A percentile compares a stretch with the other conserved stretches of the same genome.
phyloP scores from a whole-genome alignment of 306 rosid genomes.

The Echinosophora koreensis region DNA sequence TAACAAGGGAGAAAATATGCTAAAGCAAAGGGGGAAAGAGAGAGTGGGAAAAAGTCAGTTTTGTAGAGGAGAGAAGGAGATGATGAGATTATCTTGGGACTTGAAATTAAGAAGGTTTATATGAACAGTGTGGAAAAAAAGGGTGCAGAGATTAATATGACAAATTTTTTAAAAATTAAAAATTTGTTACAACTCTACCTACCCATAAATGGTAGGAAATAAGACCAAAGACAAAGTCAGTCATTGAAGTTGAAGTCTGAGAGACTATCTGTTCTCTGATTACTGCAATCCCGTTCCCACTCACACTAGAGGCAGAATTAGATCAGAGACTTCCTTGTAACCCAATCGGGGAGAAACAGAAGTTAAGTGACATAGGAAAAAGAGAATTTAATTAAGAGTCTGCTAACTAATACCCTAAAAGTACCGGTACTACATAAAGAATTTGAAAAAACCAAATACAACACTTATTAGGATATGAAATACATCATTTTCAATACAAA shows the following conservation, averaged over 20 bases:
- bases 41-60: conserved; percentile 51
- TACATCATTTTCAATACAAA: too few relatives aligned
- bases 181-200: conserved; percentile 31
- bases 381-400: background rate
- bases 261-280: conserved; percentile 51
- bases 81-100: conserved; percentile 62
- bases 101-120: conserved; percentile 56
- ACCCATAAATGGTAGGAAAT: conserved; percentile 39
- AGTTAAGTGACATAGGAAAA: background rate
- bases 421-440: too few relatives aligned
- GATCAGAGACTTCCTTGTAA: conserved; percentile 40
- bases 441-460: too few relatives aligned
- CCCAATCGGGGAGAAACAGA: background rate
- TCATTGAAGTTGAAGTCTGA: conserved; percentile 50
- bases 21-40: conserved; percentile 41
- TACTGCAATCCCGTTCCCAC: conserved; percentile 34
- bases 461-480: too few relatives aligned
- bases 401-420: too few relatives aligned
- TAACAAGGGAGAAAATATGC: conserved; percentile 58
- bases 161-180: background rate
- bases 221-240: conserved; percentile 50
- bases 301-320: conserved; percentile 38
- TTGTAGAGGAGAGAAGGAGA: conserved; percentile 15
- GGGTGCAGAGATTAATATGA: background rate
- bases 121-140: conserved; percentile 27